Base-by-base conservation (phyloP, 2,329 filamentous ascomycete species). In the Fonsecaea multimorphosa region DNA sequence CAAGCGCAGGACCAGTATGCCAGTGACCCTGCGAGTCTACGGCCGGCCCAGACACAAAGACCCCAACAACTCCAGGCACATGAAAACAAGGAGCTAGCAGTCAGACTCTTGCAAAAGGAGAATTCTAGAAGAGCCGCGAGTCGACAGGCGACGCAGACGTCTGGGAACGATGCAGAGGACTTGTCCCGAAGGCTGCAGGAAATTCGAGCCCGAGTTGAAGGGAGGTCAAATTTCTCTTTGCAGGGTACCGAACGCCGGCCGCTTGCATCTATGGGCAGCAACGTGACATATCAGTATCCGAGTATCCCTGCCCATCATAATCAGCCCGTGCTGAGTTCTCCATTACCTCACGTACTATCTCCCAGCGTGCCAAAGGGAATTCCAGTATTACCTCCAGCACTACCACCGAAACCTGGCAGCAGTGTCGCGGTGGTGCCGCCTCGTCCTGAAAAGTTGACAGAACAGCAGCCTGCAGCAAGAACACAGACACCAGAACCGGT, bases 61-160 rank as follows among this genome's bases (percentile, higher is more conserved):
- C 27, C 55, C 14, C 85, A 84, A 69, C 83, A 91, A 1, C 78
- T 96, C 14, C 87, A 91, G 72, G 90, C 90, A 0, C 84, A 84
- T 1, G 87, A 92, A 63, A 83, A 96, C 68, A 85, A 88, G 68
- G 89, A 93, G 11, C 79, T 96, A 53, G 93, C 92, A 0, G 88
- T 96, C 6, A 86, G 89, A 69, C 77, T 96, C 32, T 92, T 92
- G 0, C 87, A 89, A 68, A 85, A 86, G 62, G 92, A 96, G 77
- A 85, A 93, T 64, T 82, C 80, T 63, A 84, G 90, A 49, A 83
- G 92, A 70, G 88, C 91, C 72, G 84, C 83, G 11, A 86, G 84
- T 29, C 83, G 85, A 34, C 83, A 86, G 70, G 83, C 86, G 29
- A 44, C 36, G 8, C 46, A 80, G 84, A 0, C 82, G 84, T 56